Evolutionary conservation across 2,329 filamentous ascomycete species (phyloP), one percentile per base, ranked within the genome.

Genomic region (Fonsecaea monophora): DNA sequence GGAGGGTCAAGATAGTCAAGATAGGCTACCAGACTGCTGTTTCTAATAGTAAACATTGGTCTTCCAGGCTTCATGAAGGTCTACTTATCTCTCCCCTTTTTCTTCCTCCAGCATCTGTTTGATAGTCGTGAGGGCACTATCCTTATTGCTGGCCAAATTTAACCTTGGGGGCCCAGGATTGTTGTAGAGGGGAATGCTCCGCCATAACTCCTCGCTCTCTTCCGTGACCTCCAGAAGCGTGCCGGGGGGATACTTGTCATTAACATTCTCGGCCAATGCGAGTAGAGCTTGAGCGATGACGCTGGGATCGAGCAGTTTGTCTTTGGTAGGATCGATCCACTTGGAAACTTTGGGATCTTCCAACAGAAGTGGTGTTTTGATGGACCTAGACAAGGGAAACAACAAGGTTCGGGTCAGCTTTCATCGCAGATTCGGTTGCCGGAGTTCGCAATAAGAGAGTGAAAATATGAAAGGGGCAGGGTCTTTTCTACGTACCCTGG

Each of bases 401-500:
- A n/a, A n/a, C n/a, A n/a, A n/a, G n/a, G n/a, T n/a, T n/a, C n/a
- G n/a, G n/a, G n/a, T n/a, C n/a, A n/a, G n/a, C n/a, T n/a, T n/a
- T n/a, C n/a, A n/a, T n/a, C n/a, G n/a, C n/a, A n/a, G n/a, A n/a
- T n/a, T n/a, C n/a, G n/a, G n/a, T n/a, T n/a, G n/a, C n/a, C n/a
- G n/a, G n/a, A n/a, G n/a, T n/a, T n/a, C n/a, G n/a, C n/a, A n/a
- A n/a, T n/a, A n/a, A n/a, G n/a, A n/a, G n/a, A n/a, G n/a, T n/a
- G n/a, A n/a, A n/a, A n/a, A n/a, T n/a, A n/a, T n/a, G n/a, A n/a
- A n/a, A n/a, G n/a, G n/a, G n/a, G n/a, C n/a, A n/a, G n/a, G n/a
- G n/a, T n/a, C n/a, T n/a, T n/a, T n/a, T n/a, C n/a, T n/a, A 35
- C 15, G 2, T 15, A 55, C 30, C 53, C 62, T 9, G 62, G 62